Evolutionary conservation across 2,329 filamentous ascomycete genomes (phyloP).

Genomic region (Eurotiales sp.): DNA sequence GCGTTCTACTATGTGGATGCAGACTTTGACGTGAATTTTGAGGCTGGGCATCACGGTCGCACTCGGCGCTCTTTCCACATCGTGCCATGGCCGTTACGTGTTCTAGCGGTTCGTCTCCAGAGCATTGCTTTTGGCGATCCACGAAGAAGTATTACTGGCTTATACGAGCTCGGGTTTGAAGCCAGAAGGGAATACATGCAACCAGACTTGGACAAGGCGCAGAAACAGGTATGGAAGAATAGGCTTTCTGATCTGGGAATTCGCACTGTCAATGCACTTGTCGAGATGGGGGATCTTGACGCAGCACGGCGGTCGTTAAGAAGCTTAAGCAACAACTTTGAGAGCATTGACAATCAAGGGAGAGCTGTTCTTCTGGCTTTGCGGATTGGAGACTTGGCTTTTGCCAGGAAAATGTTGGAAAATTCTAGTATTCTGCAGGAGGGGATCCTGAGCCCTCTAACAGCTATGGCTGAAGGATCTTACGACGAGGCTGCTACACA

Average conservation of each 20-base stretch:
- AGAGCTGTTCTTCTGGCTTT: conserved; percentile 66
- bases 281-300: conserved; percentile 75
- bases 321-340: conserved; percentile 13
- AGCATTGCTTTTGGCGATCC: conserved; percentile 82
- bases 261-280: conserved; percentile 51
- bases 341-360: conserved; percentile 29
- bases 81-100: conserved; percentile 81
- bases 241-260: conserved; percentile 72
- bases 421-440: conserved; percentile 37
- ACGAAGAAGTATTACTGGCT: conserved; percentile 78
- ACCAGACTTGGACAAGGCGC: conserved; percentile 51
- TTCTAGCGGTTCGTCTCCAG: conserved; percentile 78
- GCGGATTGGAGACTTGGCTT: conserved; percentile 70
- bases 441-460: conserved; percentile 54
- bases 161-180: conserved; percentile 82
- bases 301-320: conserved; percentile 71
- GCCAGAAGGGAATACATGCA: conserved; percentile 60
- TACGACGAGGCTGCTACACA: conserved; percentile 60
- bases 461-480: conserved; percentile 73
- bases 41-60: conserved; percentile 61
- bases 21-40: conserved; percentile 26
- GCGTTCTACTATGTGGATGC: conserved; percentile 47
- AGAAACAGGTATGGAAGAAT: conserved; percentile 63
- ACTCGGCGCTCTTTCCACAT: conserved; percentile 64
- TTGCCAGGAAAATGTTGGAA: conserved; percentile 57